Base-by-base conservation (phyloP, 2,329 filamentous ascomycete genomes). In the Beauveria bassiana region DNA sequence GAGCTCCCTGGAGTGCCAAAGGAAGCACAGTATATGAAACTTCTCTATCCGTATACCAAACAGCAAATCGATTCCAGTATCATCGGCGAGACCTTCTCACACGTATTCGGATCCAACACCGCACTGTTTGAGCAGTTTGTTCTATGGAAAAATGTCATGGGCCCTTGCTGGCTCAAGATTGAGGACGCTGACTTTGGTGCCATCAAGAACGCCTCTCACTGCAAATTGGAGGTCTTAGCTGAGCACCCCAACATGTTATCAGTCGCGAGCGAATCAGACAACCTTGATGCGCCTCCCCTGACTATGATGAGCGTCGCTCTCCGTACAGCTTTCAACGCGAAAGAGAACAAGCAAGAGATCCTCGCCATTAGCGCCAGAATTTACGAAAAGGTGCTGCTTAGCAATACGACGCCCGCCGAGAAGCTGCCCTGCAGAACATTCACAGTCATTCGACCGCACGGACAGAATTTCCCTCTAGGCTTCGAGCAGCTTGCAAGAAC, bases 71-170 rank as follows among this genome's bases (percentile, higher is more conserved):
- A 91, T n/a, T 79, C 84, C 59, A 87, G 89, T 64, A 76, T 84
- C 6, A 84, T 80, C 46, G 95, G 95, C 31, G 87, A 96, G 72
- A 98, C 95, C 0, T 99, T 93, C 71, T 97, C 93, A 1, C 90
- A 91, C 66, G 88, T 96, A 26, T 99, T 99, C 67, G 95, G 96
- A 31, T 89, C 89, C 61, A 96, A 95, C 73, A 99, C 95, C 0
- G 86, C 91, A 1, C 81, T 99, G 0, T 99, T 99, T 68, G 95
- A 99, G 75, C 95, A 99, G 68, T 99, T 99, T 71, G 95, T 99
- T 22, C 81, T 99, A 5, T 97, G 93, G 90, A 98, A 97, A 77
- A 96, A 96, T 71, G 90, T 99, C 68, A 99, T 97, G 93, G 95
- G 95, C 1, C 95, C 95, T 34, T 98, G 95, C 73, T 99, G 95